phyloP scores from a whole-genome alignment of 75 land plant species.

The Adiantum capillusveneris region DNA sequence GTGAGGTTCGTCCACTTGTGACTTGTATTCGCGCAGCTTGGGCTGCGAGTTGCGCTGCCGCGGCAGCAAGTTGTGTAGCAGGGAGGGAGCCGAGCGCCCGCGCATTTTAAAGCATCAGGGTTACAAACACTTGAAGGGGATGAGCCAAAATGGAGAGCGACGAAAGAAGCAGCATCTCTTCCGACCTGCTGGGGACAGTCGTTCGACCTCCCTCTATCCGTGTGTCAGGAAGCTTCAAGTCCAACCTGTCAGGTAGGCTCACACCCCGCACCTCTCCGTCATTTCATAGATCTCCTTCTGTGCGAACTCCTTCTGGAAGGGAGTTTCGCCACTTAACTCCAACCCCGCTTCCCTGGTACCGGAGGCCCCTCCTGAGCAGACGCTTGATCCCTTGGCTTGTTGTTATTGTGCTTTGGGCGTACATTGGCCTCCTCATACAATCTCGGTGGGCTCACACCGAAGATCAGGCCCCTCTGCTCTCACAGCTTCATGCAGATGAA shows the following conservation, averaged over 20 bases:
- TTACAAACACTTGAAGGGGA: no score
- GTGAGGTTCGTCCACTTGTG: no score
- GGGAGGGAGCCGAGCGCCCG: no score
- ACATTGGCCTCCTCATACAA: slow-evolving; percentile 69
- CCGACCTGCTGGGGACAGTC: slow-evolving; percentile 35
- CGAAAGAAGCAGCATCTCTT: background rate
- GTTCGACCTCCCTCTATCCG: slow-evolving; percentile 31
- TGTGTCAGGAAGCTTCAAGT: slow-evolving; percentile 36
- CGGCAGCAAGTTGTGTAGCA: no score
- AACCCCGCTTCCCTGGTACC: slow-evolving; percentile 33
- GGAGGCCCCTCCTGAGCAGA: slow-evolving; percentile 20
- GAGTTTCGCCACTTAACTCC: slow-evolving; percentile 25
- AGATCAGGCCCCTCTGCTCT: background rate
- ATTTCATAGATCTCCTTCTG: slow-evolving; percentile 39
- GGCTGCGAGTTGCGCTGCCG: no score
- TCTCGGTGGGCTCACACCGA: slow-evolving; percentile 4
- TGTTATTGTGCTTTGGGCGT: slow-evolving; percentile 74
- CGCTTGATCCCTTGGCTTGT: slow-evolving; percentile 64
- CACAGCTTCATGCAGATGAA: background rate
- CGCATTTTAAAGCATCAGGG: no score
- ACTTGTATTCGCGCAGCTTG: no score
- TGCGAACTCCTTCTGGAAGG: slow-evolving; percentile 39
- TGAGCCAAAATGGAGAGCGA: no score
- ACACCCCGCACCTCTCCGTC: slow-evolving; percentile 59
- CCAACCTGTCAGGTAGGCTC: slow-evolving; percentile 46